phyloP scores from a whole-genome alignment of 768 basidiomycete species.

The Boletus rex-veris region DNA sequence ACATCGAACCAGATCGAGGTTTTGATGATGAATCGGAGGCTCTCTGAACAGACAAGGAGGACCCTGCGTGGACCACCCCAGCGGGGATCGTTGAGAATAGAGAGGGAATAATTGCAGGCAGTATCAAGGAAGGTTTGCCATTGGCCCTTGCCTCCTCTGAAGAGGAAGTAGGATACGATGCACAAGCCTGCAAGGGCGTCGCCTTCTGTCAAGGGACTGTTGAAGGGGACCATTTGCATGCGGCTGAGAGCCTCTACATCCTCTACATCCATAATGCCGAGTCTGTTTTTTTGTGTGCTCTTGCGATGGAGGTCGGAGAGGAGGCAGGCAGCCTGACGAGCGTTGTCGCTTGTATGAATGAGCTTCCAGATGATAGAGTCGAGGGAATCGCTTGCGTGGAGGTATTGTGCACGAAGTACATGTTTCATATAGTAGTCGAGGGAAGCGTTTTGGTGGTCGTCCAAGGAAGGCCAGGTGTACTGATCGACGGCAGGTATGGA shows the following conservation, averaged over 20 bases:
- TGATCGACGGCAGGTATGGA: conserved; percentile 6
- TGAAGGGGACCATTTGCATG: conserved; percentile 20
- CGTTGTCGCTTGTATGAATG: conserved; percentile 43
- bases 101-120: conserved; percentile 53
- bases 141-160: conserved; percentile 67
- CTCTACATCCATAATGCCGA: conserved; percentile 17
- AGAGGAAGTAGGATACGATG: conserved; percentile 72
- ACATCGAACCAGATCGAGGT: conserved; percentile 89
- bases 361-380: conserved; percentile 48
- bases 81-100: conserved; percentile 39
- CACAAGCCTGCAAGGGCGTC: conserved; percentile 80
- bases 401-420: conserved; percentile 66
- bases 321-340: conserved; percentile 58
- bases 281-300: conserved; percentile 26
- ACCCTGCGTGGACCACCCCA: conserved; percentile 42
- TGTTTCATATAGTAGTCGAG: conserved; percentile 52
- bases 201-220: conserved; percentile 43
- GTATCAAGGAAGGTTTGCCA: conserved; percentile 68
- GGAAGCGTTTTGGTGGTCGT: conserved; percentile 17
- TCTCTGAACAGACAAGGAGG: conserved; percentile 45
- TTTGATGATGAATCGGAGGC: conserved; percentile 71
- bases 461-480: conserved; percentile 10
- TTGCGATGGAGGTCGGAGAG: conserved; percentile 57
- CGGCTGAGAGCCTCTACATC: conserved; percentile 26
- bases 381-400: conserved; percentile 54